Evolutionary conservation across 345 rosid genomes (phyloP), one percentile per base, ranked within the genome.

Genomic region (Erucastrum elatum): DNA sequence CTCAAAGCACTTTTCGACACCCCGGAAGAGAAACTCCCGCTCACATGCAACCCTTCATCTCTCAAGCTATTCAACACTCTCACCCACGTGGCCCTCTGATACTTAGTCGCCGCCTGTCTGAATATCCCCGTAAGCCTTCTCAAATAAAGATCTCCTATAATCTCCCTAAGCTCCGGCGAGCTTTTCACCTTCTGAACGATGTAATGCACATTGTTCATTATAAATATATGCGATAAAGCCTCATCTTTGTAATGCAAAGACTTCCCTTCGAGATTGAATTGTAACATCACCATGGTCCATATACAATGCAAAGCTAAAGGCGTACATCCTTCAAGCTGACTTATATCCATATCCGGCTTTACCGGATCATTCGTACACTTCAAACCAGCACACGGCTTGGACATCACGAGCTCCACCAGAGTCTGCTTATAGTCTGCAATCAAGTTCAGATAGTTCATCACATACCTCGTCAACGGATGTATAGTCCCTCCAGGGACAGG

Each of bases 181-280:
- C 59, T 53, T 16, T 53, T 53, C 3, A 53, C 59, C 59, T 53
- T 95, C 62, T 95, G 94, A 76, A 89, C 94, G 3, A 91, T 93
- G 71, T 95, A 95, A 81, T 95, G 98, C n/a, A 95, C 85, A 78
- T 95, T 95, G 83, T 95, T 95, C 99, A 95, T 95, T 69, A 95
- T 73, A 71, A 95, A 95, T 70, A 95, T 80, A 76, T 91, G 93
- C 0, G 84, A 87, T 56, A 92, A 77, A 26, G 98, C 77, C 4
- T 85, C 77, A 76, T 95, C 98, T 74, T 79, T 90, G 79, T 92
- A 92, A 64, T 86, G 96, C 86, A 89, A 86, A 27, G 96, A 90
- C 83, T 95, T 95, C 4, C 87, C 91, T n/a, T 92, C 96, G 70
- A 95, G 85, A 79, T 95, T 95, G 87, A 90, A 92, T 76, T 89